Percentiles rank a stretch among this genome's conserved stretches.
These are phyloP conservation scores for Dictyostelium brefeldianum DNA, from an alignment of 78 protist genomes.

Conservation along the genomic window DNA sequence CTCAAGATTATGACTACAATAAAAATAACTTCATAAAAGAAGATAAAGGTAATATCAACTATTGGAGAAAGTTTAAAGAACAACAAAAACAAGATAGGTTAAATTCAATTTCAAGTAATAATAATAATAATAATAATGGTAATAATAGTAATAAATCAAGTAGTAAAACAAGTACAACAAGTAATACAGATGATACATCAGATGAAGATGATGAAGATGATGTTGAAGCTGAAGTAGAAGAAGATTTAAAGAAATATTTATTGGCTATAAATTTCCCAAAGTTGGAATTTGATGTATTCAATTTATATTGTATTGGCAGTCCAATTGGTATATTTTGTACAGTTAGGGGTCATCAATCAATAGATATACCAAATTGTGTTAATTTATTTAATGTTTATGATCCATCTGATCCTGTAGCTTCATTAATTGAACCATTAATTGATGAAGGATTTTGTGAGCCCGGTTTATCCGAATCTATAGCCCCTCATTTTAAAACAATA, in stretches of 20 bases:
- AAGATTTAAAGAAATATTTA: constrained; percentile 14
- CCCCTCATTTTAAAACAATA: constrained; percentile 2
- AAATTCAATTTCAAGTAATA: neutral
- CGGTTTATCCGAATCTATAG: neutral
- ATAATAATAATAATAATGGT: neutral
- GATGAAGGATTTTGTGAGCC: constrained; percentile 41
- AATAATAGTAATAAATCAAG: neutral
- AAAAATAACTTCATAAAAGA: neutral
- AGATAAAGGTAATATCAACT: constrained; percentile 27
- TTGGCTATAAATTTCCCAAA: constrained; percentile 22
- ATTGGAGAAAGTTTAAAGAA: constrained; percentile 28
- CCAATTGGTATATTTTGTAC: constrained; percentile 65
- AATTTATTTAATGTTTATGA: constrained; percentile 53
- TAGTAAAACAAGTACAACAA: neutral
- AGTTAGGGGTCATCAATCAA: constrained; percentile 54
- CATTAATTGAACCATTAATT: constrained; percentile 63
- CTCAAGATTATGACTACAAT: neutral
- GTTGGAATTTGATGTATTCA: constrained; percentile 49
- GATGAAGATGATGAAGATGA: neutral
- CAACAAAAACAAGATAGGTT: neutral
- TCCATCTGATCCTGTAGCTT: constrained; percentile 73
- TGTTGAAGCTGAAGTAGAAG: neutral
- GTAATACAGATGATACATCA: neutral
- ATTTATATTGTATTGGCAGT: constrained; percentile 56
- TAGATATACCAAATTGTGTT: constrained; percentile 65